These are phyloP conservation scores for Trametes elegans DNA, from an alignment of 768 basidiomycete genomes.

Conservation along the genomic window DNA sequence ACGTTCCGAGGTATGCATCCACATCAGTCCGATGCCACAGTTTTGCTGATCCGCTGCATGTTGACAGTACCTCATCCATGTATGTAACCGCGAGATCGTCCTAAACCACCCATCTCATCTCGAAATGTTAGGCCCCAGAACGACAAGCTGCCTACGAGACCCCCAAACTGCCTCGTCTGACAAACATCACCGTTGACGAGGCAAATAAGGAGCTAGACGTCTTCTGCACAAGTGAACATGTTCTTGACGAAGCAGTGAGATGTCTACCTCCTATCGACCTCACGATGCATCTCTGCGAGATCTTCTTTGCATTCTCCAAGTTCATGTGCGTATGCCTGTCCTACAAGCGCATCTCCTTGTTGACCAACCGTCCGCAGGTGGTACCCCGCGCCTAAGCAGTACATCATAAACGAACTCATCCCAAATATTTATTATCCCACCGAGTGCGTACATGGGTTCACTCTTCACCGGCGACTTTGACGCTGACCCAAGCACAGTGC, in stretches of 20 bases:
- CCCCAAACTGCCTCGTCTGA: constrained; percentile 36
- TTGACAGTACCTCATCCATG: constrained; percentile 56
- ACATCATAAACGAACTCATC: constrained; percentile 57
- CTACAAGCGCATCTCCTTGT: background rate
- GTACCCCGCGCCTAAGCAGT: constrained; percentile 48
- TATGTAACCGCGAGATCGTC: constrained; percentile 21
- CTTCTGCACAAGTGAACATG: constrained; percentile 24
- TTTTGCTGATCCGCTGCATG: background rate
- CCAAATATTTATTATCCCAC: constrained; percentile 50
- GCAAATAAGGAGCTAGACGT: constrained; percentile 31
- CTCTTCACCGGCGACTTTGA: background rate
- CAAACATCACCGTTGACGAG: constrained; percentile 38
- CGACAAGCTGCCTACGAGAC: constrained; percentile 19
- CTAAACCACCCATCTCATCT: too few species aligned
- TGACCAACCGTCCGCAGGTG: constrained; percentile 41
- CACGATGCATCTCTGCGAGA: constrained; percentile 58
- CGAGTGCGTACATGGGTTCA: constrained; percentile 34
- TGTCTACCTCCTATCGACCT: constrained; percentile 55
- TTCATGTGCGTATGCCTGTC: constrained; percentile 44
- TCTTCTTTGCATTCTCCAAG: constrained; percentile 62
- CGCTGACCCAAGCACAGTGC: background rate
- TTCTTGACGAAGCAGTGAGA: constrained; percentile 40
- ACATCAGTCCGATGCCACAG: background rate
- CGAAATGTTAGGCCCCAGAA: constrained; percentile 26
- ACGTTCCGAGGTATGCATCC: constrained; percentile 54